These are phyloP conservation scores for Carex littledalei DNA, from an alignment of 176 grass and related monocot species.

Conservation along the genomic window DNA sequence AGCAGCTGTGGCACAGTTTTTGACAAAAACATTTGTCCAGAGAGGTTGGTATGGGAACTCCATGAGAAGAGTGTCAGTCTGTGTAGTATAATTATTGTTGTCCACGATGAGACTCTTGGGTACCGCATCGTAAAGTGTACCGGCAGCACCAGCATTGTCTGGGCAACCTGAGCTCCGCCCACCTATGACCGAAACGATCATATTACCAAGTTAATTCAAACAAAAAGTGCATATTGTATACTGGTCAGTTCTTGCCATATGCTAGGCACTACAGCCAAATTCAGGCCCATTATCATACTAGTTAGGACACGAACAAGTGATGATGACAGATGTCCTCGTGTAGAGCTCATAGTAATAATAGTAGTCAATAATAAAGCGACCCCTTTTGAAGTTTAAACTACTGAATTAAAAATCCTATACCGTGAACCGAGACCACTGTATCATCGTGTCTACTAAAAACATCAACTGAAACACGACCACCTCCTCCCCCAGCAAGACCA, in stretches of 20 bases:
- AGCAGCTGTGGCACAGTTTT: slow-evolving; percentile 81
- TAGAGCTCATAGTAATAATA: neutral
- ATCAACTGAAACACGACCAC: slow-evolving; percentile 83
- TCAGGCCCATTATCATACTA: neutral
- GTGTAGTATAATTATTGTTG: slow-evolving; percentile 92
- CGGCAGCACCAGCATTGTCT: slow-evolving; percentile 93
- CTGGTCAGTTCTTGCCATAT: neutral
- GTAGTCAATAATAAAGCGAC: neutral
- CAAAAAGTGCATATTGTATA: neutral
- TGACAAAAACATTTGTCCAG: slow-evolving; percentile 99
- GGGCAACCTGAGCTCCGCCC: slow-evolving; percentile 82
- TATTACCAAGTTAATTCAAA: neutral
- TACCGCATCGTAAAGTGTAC: slow-evolving; percentile 97
- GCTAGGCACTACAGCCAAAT: too few species aligned
- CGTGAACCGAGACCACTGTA: slow-evolving; percentile 63
- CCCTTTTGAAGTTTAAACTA: neutral
- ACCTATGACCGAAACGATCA: slow-evolving; percentile 30
- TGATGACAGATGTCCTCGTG: neutral
- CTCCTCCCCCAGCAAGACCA: slow-evolving; percentile 93
- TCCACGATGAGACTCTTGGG: slow-evolving; percentile 87
- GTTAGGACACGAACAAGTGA: neutral
- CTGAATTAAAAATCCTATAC: slow-evolving; percentile 41
- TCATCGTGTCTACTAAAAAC: slow-evolving; percentile 98
- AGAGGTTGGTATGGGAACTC: slow-evolving; percentile 97
- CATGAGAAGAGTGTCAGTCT: slow-evolving; percentile 95